Evolutionary conservation across 2,329 filamentous ascomycete species (phyloP), one percentile per base, ranked within the genome.

Genomic region (Pseudogymnoascus sp.): DNA sequence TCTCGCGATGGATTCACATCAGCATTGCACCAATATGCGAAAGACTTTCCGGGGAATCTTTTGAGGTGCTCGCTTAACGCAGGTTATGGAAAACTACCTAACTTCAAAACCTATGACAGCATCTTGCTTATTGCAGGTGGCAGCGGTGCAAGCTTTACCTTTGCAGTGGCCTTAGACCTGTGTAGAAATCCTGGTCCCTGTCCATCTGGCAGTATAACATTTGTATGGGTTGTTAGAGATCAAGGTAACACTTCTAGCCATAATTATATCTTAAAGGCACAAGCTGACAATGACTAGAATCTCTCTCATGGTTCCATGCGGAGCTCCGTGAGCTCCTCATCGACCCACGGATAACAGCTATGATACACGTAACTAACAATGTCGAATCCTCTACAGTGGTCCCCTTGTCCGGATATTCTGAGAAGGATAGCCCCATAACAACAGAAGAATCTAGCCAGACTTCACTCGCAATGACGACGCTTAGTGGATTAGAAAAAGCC

Each of bases 101-200:
- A 83, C 63, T 78, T 81, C 0, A 74, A 77, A 61, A 72, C 76
- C 12, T 82, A 78, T 64, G 81, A 86, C 69, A 81, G 80, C 65
- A 75, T 85, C 6, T 74, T 87, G n/a, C 72, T 87, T 41, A 76
- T 87, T 38, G 82, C 83, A 3, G 84, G 84, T 11, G 85, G 84
- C 4, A 83, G 82, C 60, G 84, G 85, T 2, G 84, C 81, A 1
- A 85, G 80, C 31, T 87, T 86, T 69, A 80, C 78, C 0, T 80
- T 81, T 63, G 79, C 79, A 4, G 71, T 81, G 37, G 78, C 77
- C 1, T 70, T 77, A 6, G 78, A 80, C 64, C 74, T 81, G 63
- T 72, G 80, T 5, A 73, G 74, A 65, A 75, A 77, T 55, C 74
- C 80, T 70, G 69, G 69, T 5, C 10, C 49, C 29, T 21, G 16